phyloP scores from a whole-genome alignment of 2,329 filamentous ascomycete genomes.

The Neophaeococcomyces mojaviensis region DNA sequence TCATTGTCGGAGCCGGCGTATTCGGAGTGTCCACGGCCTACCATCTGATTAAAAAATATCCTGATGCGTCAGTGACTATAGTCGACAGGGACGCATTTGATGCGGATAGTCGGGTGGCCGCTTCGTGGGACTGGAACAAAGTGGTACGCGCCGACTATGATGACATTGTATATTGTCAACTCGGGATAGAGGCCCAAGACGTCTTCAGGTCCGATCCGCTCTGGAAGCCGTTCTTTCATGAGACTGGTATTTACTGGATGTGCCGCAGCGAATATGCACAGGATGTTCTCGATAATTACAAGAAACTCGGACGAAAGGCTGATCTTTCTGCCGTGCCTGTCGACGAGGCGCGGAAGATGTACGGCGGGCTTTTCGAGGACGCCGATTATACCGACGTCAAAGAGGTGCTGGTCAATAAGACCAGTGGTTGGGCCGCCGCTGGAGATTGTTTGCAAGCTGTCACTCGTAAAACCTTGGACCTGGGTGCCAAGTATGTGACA shows the following conservation, averaged over 20 bases:
- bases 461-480: conserved; percentile 44
- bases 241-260: conserved; percentile 46
- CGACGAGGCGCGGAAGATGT: conserved; percentile 48
- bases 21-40: conserved; percentile 49
- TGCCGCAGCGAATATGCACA: conserved; percentile 41
- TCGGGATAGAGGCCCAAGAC: conserved; percentile 28
- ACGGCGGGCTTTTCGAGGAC: conserved; percentile 52
- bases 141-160: conserved; percentile 24
- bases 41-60: conserved; percentile 43
- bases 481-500: conserved; percentile 53
- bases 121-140: conserved; percentile 24
- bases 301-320: conserved; percentile 40
- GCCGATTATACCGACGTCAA: conserved; percentile 54
- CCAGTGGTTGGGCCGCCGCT: conserved; percentile 57
- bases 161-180: conserved; percentile 25
- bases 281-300: conserved; percentile 44
- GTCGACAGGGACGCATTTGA: conserved; percentile 33
- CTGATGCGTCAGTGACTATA: conserved; percentile 40
- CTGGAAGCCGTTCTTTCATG: conserved; percentile 42
- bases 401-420: conserved; percentile 54
- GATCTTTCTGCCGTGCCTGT: conserved; percentile 42
- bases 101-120: conserved; percentile 28
- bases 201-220: conserved; percentile 29
- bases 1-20: conserved; percentile 45
- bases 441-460: conserved; percentile 50